Evolutionary conservation across 2,329 filamentous ascomycete genomes (phyloP), one percentile per base, ranked within the genome.

Genomic region (Phoma sp.): DNA sequence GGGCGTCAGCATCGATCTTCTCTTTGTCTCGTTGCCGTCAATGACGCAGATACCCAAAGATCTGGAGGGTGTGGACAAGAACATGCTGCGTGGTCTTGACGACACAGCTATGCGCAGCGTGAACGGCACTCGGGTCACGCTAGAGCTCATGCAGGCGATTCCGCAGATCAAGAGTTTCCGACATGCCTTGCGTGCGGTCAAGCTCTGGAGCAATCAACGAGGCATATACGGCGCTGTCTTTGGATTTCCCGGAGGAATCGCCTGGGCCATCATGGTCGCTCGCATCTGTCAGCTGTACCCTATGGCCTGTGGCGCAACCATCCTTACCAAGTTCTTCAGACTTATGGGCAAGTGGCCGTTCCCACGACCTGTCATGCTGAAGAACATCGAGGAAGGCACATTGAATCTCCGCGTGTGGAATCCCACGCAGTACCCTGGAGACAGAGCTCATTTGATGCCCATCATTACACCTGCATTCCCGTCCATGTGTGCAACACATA

Each of bases 391-490:
- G 71, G 89, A 89, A 61, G 90, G 89, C 0, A 87, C 89, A 18
- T 78, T 96, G 36, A 87, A 90, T 49, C 89, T 95, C 48, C 87
- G 90, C 66, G 89, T 96, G 53, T 99, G 95, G 93, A 98, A 99
- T 68, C 95, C 95, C 30, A 89, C 88, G 81, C 80, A 92, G 27
- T 96, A 96, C 73, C 86, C 86, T 57, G 84, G 86, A 49, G 95
- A 98, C 74, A 85, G 85, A 38, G 90, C 86, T 62, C 93, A 98
- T 75, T 80, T 97, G 47, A 99, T 99, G 95, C 95, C 95, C 25
- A 91, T 99, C 75, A 98, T 99, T 69, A 99, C 95, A 1, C 95
- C 95, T 1, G 93, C 95, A 1, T 98, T 97, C 72, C 95, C 95
- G 2, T 96, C 92, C 44, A 98, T 97, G 93, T 98, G 95, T 74